Base-by-base conservation (phyloP, 139 green algal species). In the Coccomyxa sp. region DNA sequence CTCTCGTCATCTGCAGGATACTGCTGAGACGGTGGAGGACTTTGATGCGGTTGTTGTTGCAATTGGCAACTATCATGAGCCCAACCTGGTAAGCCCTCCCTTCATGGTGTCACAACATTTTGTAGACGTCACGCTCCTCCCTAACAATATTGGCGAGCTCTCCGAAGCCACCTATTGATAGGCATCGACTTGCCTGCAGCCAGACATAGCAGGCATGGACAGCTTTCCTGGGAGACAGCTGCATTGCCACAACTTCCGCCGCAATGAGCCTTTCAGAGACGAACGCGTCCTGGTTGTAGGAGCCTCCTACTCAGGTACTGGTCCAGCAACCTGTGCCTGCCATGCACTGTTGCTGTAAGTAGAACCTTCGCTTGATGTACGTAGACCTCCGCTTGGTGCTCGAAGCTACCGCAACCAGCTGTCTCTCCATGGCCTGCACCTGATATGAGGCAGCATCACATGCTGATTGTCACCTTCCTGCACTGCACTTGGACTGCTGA, bases 11-110 rank as follows among this genome's bases (percentile, higher is more conserved):
- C 22, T 68, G 73, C 73, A 22, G 73, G 36, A 38, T 27, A 37
- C 18, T 24, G 40, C 8, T 18, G 14, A 9, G 6, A 27, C 34
- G 29, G 12, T 27, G 33, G 29, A 31, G 40, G 72, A 78, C 35
- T 97, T 95, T 86, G 94, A 98, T 82, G 94, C 92, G 0, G 79
- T 98, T 2, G 87, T 96, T 14, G 86, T 97, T 16, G 88, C 77
- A 44, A 97, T 96, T 75, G 94, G 93, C 16, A 93, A 98, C 81
- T 97, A 95, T 79, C 87, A 77, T n/a, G 77, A 90, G 41, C 91
- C 94, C 9, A 84, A 89, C 31, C 69, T 92, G 39, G 87, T 87
- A 75, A 12, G 50, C 50, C 27, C 1, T 4, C 5, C 27, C 27
- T 64, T 1, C 22, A 64, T 31, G 50, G 5, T 1, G 22, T 4